Evolutionary conservation across 768 basidiomycete genomes (phyloP), one percentile per base, ranked within the genome.

Genomic region (Tricholoma matsutake): DNA sequence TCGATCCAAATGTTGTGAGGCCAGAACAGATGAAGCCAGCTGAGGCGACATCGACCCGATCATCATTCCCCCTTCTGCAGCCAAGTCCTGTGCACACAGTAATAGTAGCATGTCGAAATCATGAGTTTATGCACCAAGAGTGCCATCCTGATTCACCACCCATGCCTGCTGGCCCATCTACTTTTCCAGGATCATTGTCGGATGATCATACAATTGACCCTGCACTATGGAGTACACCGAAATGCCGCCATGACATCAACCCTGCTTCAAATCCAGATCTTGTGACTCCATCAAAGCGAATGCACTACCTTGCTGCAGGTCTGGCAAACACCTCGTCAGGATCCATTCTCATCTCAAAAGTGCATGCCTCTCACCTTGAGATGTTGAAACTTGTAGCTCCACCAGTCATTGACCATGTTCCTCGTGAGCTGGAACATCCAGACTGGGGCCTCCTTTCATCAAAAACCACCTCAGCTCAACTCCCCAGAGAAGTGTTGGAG

Each of bases 21-120:
- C 51, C 61, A 6, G 31, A 47, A n/a, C 68, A 67, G 57, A 67
- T 69, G 64, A 68, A 66, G 55, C 70, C 73, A 10, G 68, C 65
- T 54, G 64, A 68, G 55, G 59, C 64, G 14, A 66, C 65, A 13
- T 72, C 67, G 9, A 60, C 54, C 4, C 61, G 56, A 14, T 52
- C 54, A 13, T 57, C 61, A 25, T 69, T 67, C 56, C 68, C 66
- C 2, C 59, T 65, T 18, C 59, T 39, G 20, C 63, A 69, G 32
- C 37, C 61, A 18, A 66, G 63, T 43, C 63, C 65, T 11, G 57
- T 62, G 1, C 54, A 34, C 18, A 41, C 60, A 7, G 34, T 64
- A 13, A 66, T 64, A 61, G 63, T 61, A n/a, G 63, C 52, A 6
- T 66, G 60, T 47, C 10, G 45, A 25, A 47, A 47, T 47, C 63